These are phyloP conservation scores for Abrus pulchellus DNA, from an alignment of 306 rosid species.

Conservation along the genomic window DNA sequence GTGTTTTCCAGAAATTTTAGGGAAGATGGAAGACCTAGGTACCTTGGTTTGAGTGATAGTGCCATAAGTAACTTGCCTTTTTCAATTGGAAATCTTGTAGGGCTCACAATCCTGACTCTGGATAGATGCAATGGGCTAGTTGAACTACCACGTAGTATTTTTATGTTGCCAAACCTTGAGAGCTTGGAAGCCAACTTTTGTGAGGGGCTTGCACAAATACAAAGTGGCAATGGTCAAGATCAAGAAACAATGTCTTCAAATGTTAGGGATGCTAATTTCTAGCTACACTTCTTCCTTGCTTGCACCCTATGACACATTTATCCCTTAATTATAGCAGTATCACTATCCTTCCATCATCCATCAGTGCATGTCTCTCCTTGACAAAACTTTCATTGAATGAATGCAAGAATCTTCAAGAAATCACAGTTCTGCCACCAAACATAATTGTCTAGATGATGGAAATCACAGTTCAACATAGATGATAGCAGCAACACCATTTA, in stretches of 20 bases:
- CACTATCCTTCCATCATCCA: slow-evolving; percentile 14
- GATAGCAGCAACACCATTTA: no score
- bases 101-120: not conserved
- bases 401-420: not conserved
- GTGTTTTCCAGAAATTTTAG: slow-evolving; percentile 19
- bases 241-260: not conserved
- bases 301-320: not conserved
- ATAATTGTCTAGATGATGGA: not conserved
- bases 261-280: not conserved
- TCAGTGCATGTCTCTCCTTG: not conserved
- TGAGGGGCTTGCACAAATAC: not conserved
- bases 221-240: not conserved
- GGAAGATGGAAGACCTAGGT: slow-evolving; percentile 13
- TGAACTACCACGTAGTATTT: slow-evolving; percentile 14
- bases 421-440: not conserved
- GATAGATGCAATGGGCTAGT: not conserved
- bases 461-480: no score
- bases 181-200: not conserved
- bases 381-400: not conserved
- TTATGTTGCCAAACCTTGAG: slow-evolving; percentile 12
- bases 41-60: not conserved
- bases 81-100: slow-evolving; percentile 20
- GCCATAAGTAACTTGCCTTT: not conserved
- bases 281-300: not conserved
- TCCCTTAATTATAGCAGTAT: not conserved